Base-by-base conservation (phyloP, 768 basidiomycete species). In the Tubosaeta sp. region DNA sequence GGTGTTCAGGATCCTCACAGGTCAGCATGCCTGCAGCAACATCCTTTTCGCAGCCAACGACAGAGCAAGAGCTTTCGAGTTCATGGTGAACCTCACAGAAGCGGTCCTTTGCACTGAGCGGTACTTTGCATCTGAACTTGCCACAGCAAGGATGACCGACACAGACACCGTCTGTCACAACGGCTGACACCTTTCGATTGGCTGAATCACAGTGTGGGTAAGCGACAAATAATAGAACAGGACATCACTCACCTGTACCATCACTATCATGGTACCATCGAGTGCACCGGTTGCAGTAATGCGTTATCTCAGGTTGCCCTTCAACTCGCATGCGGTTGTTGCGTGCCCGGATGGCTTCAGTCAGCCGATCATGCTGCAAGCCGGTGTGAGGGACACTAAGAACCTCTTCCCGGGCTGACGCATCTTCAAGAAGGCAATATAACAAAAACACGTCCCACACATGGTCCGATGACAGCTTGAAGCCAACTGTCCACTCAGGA, bases 131-230 rank as follows among this genome's bases (percentile, higher is more conserved):
- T 6, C 56, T 58, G 10, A 47, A 39, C 1, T 1, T 0, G 0
- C 44, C 13, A 9, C 57, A 58, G 26, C 54, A 56, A 0, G 51
- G 50, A 17, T 55, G 56, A 0, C 53, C 35, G 6, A 56, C 50
- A 13, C 51, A 50, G 0, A 58, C 1, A 1, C 54, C 41, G 13
- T 55, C 54, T 0, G 44, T 55, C 0, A 58, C 29, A 0, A 58
- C 42, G 8, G 45, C 57, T 0, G 26, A 48, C 7, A 4, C n/a
- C n/a, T n/a, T n/a, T n/a, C n/a, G n/a, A n/a, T n/a, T n/a, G n/a
- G n/a, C n/a, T n/a, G n/a, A n/a, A n/a, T n/a, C n/a, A n/a, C n/a
- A n/a, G n/a, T n/a, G n/a, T n/a, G n/a, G n/a, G n/a, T n/a, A n/a
- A n/a, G n/a, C n/a, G n/a, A n/a, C n/a, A n/a, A n/a, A n/a, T n/a